Evolutionary conservation across 2,329 filamentous ascomycete species (phyloP), one percentile per base, ranked within the genome.

Genomic region (Chaetomiaceae sp.): DNA sequence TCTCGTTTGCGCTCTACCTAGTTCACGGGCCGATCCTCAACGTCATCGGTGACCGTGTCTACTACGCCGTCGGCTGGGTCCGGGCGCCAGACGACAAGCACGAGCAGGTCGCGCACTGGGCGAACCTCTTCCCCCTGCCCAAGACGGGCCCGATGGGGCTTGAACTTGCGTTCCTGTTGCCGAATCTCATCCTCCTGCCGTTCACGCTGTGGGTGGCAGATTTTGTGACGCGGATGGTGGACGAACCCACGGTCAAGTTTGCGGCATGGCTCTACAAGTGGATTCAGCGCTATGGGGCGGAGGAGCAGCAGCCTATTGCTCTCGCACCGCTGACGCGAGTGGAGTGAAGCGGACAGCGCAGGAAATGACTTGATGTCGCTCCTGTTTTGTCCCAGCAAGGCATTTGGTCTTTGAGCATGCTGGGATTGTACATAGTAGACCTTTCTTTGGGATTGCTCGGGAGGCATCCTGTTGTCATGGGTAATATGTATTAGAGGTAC

Each of bases 1-100:
- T 86, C 50, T 85, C 81, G 0, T 87, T 78, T 62, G 73, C 78
- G 1, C 69, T 87, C 9, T 87, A 87, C 66, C 71, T 86, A 8
- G 74, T 85, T 10, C 84, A 87, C 58, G 83, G 83, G 0, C 82
- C 82, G 0, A 65, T 87, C 1, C 68, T 87, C 1, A 78, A 73
- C 72, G 74, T 73, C 0, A 48, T 86, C 1, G 84, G 82, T 3
- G 82, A 88, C 63, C 72, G 84, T 34, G 21, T 89, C 1, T 87
- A 87, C 65, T 74, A 78, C 5, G 80, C 80, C 7, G 74, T 75
- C 0, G 85, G 85, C 9, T 84, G 78, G 71, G 62, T 68, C 3
- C 74, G 75, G 41, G 68, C 73, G 9, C 7, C 55, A 1, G 58
- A 54, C 20, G 38, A 55, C 7, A 14, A 71, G 13, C 63, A 72